Evolutionary conservation across 2,329 filamentous ascomycete species (phyloP).

Genomic region (Penicillium sp.): DNA sequence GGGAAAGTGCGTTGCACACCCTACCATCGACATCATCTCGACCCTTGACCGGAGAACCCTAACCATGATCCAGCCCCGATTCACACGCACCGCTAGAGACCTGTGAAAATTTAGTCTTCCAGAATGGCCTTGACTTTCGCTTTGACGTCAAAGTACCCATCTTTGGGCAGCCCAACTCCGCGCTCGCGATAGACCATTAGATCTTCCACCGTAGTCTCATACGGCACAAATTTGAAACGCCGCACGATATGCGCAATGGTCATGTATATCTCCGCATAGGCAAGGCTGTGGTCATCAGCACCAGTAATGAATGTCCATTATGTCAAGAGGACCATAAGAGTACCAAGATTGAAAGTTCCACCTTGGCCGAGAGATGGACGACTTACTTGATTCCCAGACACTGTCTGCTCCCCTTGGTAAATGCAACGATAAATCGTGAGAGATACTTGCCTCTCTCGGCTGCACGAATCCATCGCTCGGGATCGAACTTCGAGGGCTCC

Average conservation of each 20-base stretch:
- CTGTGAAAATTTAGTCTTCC: no score
- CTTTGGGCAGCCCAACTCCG: conserved; percentile 16
- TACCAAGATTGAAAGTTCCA: neutral
- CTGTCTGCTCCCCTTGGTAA: conserved; percentile 23
- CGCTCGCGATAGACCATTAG: conserved; percentile 21
- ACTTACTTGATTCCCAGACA: conserved; percentile 26
- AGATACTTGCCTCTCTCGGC: conserved; percentile 16
- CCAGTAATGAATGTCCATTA: neutral
- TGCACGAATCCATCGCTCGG: conserved; percentile 20
- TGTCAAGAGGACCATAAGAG: neutral
- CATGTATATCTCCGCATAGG: conserved; percentile 24
- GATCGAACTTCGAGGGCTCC: conserved; percentile 19
- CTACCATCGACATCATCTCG: no score
- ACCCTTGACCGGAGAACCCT: no score
- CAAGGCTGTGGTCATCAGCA: conserved; percentile 15
- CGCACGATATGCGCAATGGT: conserved; percentile 21
- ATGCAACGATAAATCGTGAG: conserved; percentile 20
- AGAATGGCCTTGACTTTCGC: conserved; percentile 16
- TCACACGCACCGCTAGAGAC: no score
- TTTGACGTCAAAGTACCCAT: conserved; percentile 15
- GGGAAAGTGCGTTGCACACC: no score
- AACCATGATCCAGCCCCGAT: no score
- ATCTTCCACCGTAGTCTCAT: conserved; percentile 19
- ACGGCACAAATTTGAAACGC: conserved; percentile 16
- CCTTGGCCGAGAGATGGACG: neutral